Evolutionary conservation across 2,329 filamentous ascomycete genomes (phyloP).

Genomic region (Alternaria conjuncta): DNA sequence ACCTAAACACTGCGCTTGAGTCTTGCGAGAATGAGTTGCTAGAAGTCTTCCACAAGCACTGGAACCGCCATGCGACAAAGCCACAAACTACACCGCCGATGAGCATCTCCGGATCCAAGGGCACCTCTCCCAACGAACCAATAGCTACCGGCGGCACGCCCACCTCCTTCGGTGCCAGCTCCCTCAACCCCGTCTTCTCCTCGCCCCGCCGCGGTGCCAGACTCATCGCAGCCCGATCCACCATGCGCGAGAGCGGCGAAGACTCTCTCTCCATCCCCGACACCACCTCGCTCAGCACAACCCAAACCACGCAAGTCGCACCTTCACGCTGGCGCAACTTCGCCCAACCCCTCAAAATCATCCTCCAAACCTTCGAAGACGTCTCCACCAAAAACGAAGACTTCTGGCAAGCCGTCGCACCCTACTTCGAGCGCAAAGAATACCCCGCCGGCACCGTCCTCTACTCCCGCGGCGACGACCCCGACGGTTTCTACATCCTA

Average conservation of each 20-base stretch:
- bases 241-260: conserved; percentile 65
- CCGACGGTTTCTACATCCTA: conserved; percentile 87
- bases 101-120: conserved; percentile 34
- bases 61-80: conserved; percentile 43
- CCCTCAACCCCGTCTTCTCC: conserved; percentile 64
- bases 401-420: conserved; percentile 85
- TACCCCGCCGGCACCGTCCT: conserved; percentile 74
- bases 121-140: conserved; percentile 14
- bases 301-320: conserved; percentile 9
- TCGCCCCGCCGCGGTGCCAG: conserved; percentile 83
- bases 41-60: conserved; percentile 62
- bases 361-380: conserved; percentile 94
- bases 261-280: conserved; percentile 23
- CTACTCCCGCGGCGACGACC: conserved; percentile 75
- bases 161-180: conserved; percentile 35
- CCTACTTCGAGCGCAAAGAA: conserved; percentile 75
- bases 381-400: conserved; percentile 86
- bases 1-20: conserved; percentile 91
- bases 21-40: conserved; percentile 94
- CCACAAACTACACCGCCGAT: conserved; percentile 47
- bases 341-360: conserved; percentile 86
- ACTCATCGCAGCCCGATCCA: conserved; percentile 76
- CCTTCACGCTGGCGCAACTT: conserved; percentile 79
- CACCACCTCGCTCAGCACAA: conserved; percentile 7
- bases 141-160: conserved; percentile 29